Evolutionary conservation across 2,329 filamentous ascomycete genomes (phyloP).

Genomic region (Zymoseptoria brevis): DNA sequence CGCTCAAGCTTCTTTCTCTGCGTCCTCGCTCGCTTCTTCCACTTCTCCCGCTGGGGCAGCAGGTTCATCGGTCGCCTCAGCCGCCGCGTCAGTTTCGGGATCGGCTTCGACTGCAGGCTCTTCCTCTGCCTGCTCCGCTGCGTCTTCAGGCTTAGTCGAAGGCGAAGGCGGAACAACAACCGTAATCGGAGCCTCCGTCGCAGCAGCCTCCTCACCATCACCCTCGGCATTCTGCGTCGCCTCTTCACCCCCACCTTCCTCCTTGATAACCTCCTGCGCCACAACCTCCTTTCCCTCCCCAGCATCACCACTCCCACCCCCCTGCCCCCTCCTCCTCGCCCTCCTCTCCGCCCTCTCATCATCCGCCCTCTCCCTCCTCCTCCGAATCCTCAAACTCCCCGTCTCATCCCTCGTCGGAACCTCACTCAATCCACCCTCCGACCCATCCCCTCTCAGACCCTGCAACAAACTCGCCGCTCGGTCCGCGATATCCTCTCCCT

Average conservation of each 20-base stretch:
- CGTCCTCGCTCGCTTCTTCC: not conserved
- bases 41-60: not conserved
- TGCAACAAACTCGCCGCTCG: constrained; percentile 76
- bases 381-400: constrained; percentile 49
- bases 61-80: not conserved
- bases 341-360: constrained; percentile 64
- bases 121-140: not conserved
- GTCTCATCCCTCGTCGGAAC: constrained; percentile 44
- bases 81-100: not conserved
- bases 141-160: constrained; percentile 13
- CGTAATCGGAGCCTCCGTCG: constrained; percentile 15
- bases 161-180: constrained; percentile 28
- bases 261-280: constrained; percentile 28
- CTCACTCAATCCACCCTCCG: constrained; percentile 6
- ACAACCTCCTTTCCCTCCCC: constrained; percentile 17
- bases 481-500: constrained; percentile 70
- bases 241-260: constrained; percentile 13
- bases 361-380: constrained; percentile 66
- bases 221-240: constrained; percentile 7
- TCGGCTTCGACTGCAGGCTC: not conserved
- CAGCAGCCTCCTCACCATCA: not conserved
- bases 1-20: not conserved
- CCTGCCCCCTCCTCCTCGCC: constrained; percentile 41
- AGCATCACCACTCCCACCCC: constrained; percentile 25
- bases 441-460: constrained; percentile 61